Evolutionary conservation across 2,329 filamentous ascomycete genomes (phyloP).

Genomic region (Lithohypha guttulata): DNA sequence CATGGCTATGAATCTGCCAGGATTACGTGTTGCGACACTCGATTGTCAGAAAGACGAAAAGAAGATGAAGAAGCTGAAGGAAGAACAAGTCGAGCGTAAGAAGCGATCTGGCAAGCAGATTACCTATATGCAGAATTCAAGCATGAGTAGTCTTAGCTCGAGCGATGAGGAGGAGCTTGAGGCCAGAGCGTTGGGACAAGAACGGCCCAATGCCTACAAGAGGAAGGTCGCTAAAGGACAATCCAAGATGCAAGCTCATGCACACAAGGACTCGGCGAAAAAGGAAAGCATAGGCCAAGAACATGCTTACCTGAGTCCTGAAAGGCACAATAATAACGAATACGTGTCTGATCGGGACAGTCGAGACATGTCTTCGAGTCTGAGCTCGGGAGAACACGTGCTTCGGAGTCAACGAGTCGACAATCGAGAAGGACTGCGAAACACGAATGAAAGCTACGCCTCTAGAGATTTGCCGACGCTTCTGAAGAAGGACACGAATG

Average conservation of each 20-base stretch:
- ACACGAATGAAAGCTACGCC: not conserved
- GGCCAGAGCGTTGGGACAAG: constrained; percentile 16
- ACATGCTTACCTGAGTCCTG: not conserved
- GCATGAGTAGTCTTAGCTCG: constrained; percentile 38
- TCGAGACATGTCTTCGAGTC: not conserved
- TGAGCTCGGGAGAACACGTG: not conserved
- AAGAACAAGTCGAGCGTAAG: constrained; percentile 63
- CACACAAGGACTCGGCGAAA: not conserved
- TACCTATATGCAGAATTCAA: constrained; percentile 44
- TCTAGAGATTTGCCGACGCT: constrained; percentile 4
- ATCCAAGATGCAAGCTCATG: not conserved
- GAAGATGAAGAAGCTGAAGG: constrained; percentile 62
- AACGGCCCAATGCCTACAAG: constrained; percentile 13
- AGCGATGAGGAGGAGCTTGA: constrained; percentile 51
- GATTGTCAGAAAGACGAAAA: constrained; percentile 65
- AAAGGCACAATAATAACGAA: too few relatives aligned
- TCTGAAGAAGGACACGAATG: constrained; percentile 4
- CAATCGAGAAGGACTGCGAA: not conserved
- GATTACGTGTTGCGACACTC: constrained; percentile 60
- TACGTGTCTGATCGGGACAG: not conserved
- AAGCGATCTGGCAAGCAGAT: constrained; percentile 47
- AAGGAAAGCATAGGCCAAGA: not conserved
- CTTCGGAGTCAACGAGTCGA: not conserved
- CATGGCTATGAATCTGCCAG: constrained; percentile 62
- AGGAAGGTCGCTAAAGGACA: constrained; percentile 16